phyloP scores from a whole-genome alignment of 2,329 filamentous ascomycete genomes.

The Aspergillus pseudoglaucus region DNA sequence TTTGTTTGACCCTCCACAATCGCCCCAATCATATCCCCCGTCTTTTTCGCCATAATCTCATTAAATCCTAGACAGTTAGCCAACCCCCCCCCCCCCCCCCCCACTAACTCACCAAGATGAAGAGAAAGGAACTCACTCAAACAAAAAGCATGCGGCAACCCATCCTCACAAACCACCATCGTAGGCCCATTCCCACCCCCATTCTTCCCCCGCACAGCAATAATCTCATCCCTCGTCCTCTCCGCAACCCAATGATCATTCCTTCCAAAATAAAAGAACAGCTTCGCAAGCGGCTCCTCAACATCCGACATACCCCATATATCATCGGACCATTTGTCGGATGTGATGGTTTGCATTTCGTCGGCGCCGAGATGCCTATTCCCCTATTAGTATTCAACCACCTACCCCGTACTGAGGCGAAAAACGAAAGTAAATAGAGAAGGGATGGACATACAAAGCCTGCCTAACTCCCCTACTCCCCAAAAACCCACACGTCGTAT shows the following conservation, averaged over 20 bases:
- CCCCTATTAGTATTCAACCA: constrained; percentile 1
- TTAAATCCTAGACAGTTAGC: constrained; percentile 27
- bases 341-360: constrained; percentile 52
- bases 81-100: constrained; percentile 4
- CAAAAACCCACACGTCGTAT: constrained; percentile 47
- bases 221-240: constrained; percentile 50
- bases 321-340: constrained; percentile 53
- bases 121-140: constrained; percentile 37
- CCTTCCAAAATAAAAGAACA: constrained; percentile 55
- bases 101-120: background rate
- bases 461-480: constrained; percentile 48
- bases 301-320: constrained; percentile 48
- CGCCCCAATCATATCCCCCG: constrained; percentile 42
- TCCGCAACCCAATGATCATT: constrained; percentile 59
- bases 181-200: constrained; percentile 32
- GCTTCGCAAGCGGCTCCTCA: constrained; percentile 32
- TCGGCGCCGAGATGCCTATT: constrained; percentile 49
- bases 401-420: background rate
- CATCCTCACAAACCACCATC: constrained; percentile 52
- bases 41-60: constrained; percentile 47
- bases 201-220: constrained; percentile 36
- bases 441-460: constrained; percentile 40
- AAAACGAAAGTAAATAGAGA: background rate
- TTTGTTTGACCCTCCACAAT: constrained; percentile 20
- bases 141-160: constrained; percentile 56